Conservation (phyloP, 768 basidiomycete species). For the Pleurotus eryngii region DNA sequence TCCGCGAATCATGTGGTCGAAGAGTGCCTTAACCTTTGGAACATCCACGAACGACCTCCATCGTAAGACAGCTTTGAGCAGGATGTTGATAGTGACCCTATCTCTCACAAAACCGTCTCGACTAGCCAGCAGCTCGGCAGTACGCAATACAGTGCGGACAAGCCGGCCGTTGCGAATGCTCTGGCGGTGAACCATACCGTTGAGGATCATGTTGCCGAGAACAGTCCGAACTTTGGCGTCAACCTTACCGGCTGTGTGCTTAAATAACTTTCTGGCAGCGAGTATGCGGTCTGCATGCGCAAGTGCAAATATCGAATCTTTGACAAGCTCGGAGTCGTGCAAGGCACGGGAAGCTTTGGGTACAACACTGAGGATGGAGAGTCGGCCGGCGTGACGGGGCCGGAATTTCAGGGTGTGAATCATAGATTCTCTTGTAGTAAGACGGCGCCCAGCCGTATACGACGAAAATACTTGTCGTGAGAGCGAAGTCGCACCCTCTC, state of each 20-base stretch:
- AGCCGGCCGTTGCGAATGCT: conserved; percentile 39
- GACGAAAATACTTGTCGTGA: conserved; percentile 17
- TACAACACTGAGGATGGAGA: conserved; percentile 17
- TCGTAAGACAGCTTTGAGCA: conserved; percentile 56
- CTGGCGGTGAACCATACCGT: conserved; percentile 33
- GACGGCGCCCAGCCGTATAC: neutral
- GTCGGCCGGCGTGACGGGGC: conserved; percentile 13
- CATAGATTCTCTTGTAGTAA: conserved; percentile 21
- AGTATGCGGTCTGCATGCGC: conserved; percentile 37
- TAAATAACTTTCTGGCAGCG: conserved; percentile 43
- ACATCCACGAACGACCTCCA: conserved; percentile 45
- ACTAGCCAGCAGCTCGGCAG: conserved; percentile 39
- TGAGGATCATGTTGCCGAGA: conserved; percentile 57
- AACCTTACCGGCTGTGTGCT: conserved; percentile 21
- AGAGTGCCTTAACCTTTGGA: conserved; percentile 47
- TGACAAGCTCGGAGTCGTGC: conserved; percentile 22
- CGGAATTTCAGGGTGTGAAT: conserved; percentile 23
- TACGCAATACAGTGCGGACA: conserved; percentile 38
- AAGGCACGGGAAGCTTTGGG: conserved; percentile 22
- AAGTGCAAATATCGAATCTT: conserved; percentile 34
- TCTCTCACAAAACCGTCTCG: conserved; percentile 56
- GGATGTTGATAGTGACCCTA: conserved; percentile 65
- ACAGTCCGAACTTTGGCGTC: conserved; percentile 32
- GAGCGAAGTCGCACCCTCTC: conserved; percentile 25
- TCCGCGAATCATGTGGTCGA: conserved; percentile 56